Evolutionary conservation across 441 rosid genomes (phyloP).

Genomic region (Theobroma grandiflorum): DNA sequence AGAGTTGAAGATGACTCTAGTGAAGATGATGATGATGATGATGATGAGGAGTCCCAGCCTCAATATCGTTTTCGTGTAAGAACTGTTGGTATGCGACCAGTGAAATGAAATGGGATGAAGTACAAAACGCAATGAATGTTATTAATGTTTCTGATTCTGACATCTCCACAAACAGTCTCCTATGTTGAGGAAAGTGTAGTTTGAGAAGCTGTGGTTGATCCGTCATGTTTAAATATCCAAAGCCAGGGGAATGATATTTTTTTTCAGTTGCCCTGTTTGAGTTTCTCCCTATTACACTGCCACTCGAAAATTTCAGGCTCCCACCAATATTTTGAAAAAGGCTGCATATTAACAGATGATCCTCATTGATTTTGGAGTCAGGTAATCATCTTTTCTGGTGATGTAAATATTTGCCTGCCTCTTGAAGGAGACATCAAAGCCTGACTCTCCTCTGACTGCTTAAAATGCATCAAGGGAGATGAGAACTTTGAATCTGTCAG

Average conservation of each 20-base stretch:
- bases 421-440: not conserved
- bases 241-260: conserved; percentile 4
- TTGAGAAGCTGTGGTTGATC: conserved; percentile 19
- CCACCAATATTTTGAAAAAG: not conserved
- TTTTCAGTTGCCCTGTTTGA: conserved; percentile 14
- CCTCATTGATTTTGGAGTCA: not conserved
- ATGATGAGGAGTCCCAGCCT: conserved; percentile 64
- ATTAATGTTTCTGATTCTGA: not conserved
- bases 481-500: not conserved
- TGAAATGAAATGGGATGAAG: conserved; percentile 54
- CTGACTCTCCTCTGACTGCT: conserved; percentile 7
- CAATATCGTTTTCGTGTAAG: conserved; percentile 84
- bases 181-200: not conserved
- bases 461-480: not conserved
- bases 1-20: conserved; percentile 81
- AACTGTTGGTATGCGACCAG: conserved; percentile 79
- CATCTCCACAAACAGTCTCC: not conserved
- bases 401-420: not conserved
- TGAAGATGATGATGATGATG: conserved; percentile 68
- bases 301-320: not conserved
- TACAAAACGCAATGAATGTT: not conserved
- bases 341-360: conserved; percentile 1
- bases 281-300: not conserved
- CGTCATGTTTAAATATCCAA: conserved; percentile 11
- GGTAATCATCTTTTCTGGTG: conserved; percentile 12